Conservation (phyloP, 129 eudicot genomes). For the Heracleum sosnowskyi region DNA sequence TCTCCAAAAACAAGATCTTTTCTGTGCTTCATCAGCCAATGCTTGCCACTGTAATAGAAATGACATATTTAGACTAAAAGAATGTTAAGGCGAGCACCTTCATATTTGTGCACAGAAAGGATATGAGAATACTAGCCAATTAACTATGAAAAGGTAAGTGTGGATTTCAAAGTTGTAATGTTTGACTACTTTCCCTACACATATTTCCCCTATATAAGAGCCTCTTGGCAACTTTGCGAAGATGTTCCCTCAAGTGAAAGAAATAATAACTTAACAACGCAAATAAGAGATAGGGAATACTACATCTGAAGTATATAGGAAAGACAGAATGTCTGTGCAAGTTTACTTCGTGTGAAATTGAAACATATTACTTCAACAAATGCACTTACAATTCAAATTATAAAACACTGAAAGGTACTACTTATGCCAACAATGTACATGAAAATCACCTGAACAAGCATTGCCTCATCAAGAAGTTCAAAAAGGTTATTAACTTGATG, state of each 20-base stretch:
- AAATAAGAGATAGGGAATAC: not conserved
- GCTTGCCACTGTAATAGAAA: constrained; percentile 70
- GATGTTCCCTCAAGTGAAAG: not conserved
- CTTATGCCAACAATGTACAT: constrained; percentile 11
- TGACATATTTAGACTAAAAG: not conserved
- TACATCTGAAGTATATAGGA: not conserved
- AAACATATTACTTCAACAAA: not conserved
- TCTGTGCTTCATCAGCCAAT: constrained; percentile 74
- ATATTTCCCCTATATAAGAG: not conserved
- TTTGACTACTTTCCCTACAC: not conserved
- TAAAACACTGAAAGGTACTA: constrained; percentile 7
- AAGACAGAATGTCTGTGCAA: not conserved
- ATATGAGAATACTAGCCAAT: not conserved
- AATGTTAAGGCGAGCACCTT: not conserved
- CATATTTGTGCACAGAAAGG: constrained; percentile 2
- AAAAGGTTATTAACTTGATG: constrained; percentile 49
- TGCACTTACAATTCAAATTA: not conserved
- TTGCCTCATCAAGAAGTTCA: constrained; percentile 79
- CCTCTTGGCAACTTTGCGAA: not conserved
- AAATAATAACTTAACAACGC: not conserved
- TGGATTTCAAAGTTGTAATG: not conserved
- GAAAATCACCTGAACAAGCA: constrained; percentile 72
- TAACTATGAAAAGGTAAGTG: not conserved
- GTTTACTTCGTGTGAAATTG: not conserved
- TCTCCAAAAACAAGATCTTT: constrained; percentile 82